Evolutionary conservation across 2,329 filamentous ascomycete genomes (phyloP).

Genomic region (Blumeriella jaapii): DNA sequence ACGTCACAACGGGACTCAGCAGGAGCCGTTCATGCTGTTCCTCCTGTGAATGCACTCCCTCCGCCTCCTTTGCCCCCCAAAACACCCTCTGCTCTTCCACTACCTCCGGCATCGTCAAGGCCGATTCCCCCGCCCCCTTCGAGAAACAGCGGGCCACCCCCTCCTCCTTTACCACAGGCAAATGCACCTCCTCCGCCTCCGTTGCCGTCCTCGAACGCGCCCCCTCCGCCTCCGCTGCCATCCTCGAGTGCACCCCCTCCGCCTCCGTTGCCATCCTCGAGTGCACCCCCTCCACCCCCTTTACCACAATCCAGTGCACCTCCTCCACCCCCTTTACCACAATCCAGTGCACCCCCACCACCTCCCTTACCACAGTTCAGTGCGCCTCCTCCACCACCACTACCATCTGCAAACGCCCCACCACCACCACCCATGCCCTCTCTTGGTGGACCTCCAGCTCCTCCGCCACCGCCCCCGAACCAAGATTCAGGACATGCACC

Average conservation of each 20-base stretch:
- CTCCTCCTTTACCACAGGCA: constrained; percentile 10
- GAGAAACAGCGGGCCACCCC: constrained; percentile 18
- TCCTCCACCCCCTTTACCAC: constrained; percentile 40
- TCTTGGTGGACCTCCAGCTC: constrained; percentile 35
- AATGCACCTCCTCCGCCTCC: constrained; percentile 26
- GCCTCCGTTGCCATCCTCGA: constrained; percentile 26
- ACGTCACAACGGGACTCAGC: constrained; percentile 37
- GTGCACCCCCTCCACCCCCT: constrained; percentile 34
- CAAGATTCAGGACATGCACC: constrained; percentile 47
- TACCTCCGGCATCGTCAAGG: constrained; percentile 39
- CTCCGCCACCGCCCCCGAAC: constrained; percentile 41
- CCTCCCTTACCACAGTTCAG: constrained; percentile 29
- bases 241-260: constrained; percentile 28
- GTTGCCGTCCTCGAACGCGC: constrained; percentile 28
- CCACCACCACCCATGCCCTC: constrained; percentile 31
- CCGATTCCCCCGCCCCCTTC: constrained; percentile 43
- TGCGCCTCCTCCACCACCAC: constrained; percentile 35
- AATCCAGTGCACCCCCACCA: constrained; percentile 32
- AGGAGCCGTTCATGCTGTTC: constrained; percentile 29
- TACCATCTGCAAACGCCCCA: constrained; percentile 31
- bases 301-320: constrained; percentile 27
- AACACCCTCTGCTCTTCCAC: constrained; percentile 34
- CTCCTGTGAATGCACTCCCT: constrained; percentile 25
- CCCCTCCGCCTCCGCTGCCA: constrained; percentile 32
- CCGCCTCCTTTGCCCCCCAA: constrained; percentile 35